These are phyloP conservation scores for Aspergillus sp. DNA, from an alignment of 2,329 filamentous ascomycete species.

Conservation along the genomic window DNA sequence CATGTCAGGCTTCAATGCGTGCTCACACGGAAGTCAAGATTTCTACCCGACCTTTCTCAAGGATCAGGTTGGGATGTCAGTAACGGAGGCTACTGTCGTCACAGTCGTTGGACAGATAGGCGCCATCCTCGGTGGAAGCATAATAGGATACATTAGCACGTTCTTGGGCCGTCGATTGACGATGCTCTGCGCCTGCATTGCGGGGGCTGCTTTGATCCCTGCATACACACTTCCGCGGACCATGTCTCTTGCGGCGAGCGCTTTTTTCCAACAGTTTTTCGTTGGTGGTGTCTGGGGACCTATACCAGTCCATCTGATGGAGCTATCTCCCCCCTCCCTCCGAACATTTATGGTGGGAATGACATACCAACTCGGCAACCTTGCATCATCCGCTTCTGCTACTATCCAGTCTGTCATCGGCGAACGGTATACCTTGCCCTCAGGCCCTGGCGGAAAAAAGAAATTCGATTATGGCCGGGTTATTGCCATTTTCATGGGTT, in stretches of 20 bases:
- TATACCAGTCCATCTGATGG: slow-evolving; percentile 34
- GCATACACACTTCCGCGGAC: slow-evolving; percentile 27
- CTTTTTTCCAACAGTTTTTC: slow-evolving; percentile 36
- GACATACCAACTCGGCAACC: slow-evolving; percentile 36
- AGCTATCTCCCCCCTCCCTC: slow-evolving; percentile 30
- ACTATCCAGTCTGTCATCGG: slow-evolving; percentile 41
- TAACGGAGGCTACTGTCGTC: slow-evolving; percentile 28
- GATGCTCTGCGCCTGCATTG: slow-evolving; percentile 28
- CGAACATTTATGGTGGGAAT: slow-evolving; percentile 31
- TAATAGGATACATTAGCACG: slow-evolving; percentile 30
- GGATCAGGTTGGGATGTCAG: slow-evolving; percentile 25
- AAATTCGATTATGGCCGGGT: slow-evolving; percentile 41
- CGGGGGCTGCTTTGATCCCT: slow-evolving; percentile 31
- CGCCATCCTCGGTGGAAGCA: slow-evolving; percentile 28
- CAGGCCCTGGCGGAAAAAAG: slow-evolving; percentile 21
- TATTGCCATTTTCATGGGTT: slow-evolving; percentile 28
- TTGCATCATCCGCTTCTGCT: slow-evolving; percentile 36
- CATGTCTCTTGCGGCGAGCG: slow-evolving; percentile 26
- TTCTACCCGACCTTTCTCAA: slow-evolving; percentile 39
- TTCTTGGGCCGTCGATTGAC: slow-evolving; percentile 32
- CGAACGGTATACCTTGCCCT: slow-evolving; percentile 35
- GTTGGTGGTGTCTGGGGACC: slow-evolving; percentile 35
- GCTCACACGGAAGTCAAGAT: slow-evolving; percentile 34
- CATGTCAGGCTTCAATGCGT: slow-evolving; percentile 33
- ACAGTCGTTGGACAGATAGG: slow-evolving; percentile 31